phyloP scores from a whole-genome alignment of 139 green algal species.

The Raphidocelis subcapitata region DNA sequence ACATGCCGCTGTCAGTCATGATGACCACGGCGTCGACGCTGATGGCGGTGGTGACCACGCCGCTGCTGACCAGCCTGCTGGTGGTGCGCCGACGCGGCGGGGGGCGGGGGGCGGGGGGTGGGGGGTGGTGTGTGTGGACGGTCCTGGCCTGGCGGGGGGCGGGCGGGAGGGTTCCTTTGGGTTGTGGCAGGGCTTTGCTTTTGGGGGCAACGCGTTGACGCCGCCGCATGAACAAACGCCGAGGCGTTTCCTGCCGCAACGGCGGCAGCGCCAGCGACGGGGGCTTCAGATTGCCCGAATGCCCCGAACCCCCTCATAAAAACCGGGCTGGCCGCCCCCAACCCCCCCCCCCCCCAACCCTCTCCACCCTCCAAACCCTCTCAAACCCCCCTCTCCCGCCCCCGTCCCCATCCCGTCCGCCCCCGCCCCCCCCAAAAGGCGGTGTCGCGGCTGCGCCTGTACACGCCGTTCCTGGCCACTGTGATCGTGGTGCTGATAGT shows the following conservation, averaged over 20 bases:
- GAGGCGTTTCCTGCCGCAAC: no score
- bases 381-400: neutral
- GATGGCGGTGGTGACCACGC: conserved; percentile 54
- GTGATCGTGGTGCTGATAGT: conserved; percentile 46
- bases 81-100: conserved; percentile 10
- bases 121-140: neutral
- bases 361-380: neutral
- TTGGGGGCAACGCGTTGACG: no score
- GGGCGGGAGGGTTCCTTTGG: no score
- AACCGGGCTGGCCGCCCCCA: no score
- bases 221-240: no score
- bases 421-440: conserved; percentile 4
- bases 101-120: neutral
- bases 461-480: conserved; percentile 58
- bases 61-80: conserved; percentile 50
- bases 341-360: no score
- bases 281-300: no score
- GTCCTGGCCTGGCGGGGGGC: no score
- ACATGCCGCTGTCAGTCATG: conserved; percentile 12
- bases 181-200: no score
- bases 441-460: conserved; percentile 44
- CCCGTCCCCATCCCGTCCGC: neutral
- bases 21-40: conserved; percentile 38
- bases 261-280: no score
- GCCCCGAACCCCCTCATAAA: no score